Percentiles rank a stretch among this genome's conserved stretches.
Evolutionary conservation across 176 grass and related monocot genomes (phyloP).

Genomic region (Triticum timopheevii): DNA sequence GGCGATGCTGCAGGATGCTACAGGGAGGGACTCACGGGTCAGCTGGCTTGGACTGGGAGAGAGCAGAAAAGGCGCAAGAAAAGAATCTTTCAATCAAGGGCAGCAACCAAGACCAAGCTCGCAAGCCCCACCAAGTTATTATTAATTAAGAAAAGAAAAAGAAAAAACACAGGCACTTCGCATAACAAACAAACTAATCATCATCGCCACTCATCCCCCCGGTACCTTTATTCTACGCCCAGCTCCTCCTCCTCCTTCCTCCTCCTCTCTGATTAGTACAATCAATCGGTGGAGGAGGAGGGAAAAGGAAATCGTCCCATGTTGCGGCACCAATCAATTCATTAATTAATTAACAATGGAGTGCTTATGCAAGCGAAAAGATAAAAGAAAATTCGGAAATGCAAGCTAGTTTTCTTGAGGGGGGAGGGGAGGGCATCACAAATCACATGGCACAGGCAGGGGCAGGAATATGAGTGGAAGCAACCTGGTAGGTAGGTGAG

Average conservation of each 20-base stretch:
- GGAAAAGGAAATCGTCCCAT: not conserved
- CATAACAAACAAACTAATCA: slow-evolving; percentile 44
- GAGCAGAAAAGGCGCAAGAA: slow-evolving; percentile 19
- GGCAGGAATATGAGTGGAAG: slow-evolving; percentile 40
- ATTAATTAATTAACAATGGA: no score
- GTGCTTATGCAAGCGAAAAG: not conserved
- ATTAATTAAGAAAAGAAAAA: not conserved
- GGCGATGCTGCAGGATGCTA: not conserved
- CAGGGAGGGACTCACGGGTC: slow-evolving; percentile 12
- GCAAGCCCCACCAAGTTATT: not conserved
- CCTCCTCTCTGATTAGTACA: not conserved
- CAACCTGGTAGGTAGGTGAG: slow-evolving; percentile 40
- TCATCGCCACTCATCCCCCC: not conserved
- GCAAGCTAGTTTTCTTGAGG: not conserved
- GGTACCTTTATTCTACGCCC: slow-evolving; percentile 35
- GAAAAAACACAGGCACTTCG: not conserved
- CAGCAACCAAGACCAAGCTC: not conserved
- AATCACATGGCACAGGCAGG: slow-evolving; percentile 36
- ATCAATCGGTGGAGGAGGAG: not conserved
- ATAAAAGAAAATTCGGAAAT: not conserved
- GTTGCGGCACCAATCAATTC: not conserved
- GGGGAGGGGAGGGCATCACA: not conserved
- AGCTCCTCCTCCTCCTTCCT: not conserved
- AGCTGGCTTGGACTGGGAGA: not conserved
- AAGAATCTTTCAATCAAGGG: slow-evolving; percentile 42